phyloP scores from a whole-genome alignment of 1,139 yeast genomes.

The Debaryomyces udenii region DNA sequence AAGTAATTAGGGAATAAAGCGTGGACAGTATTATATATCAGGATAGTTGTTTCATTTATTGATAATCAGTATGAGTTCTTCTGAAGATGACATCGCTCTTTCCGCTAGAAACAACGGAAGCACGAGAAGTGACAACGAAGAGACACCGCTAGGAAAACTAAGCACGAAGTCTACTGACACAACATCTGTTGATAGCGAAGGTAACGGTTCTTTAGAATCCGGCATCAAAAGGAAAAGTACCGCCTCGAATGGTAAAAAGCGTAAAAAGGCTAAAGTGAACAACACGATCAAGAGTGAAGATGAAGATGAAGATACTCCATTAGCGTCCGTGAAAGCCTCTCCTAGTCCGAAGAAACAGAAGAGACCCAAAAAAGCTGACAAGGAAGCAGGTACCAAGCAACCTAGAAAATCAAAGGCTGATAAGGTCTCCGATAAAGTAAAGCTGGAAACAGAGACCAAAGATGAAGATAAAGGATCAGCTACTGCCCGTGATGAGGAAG shows the following conservation, averaged over 20 bases:
- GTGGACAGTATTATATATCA: too few relatives aligned
- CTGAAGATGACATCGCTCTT: slow-evolving; percentile 23
- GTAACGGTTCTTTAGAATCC: slow-evolving; percentile 8
- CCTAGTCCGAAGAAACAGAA: slow-evolving; percentile 6
- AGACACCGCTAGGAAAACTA: slow-evolving; percentile 14
- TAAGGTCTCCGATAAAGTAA: neutral
- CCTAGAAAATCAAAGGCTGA: neutral
- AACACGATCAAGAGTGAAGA: slow-evolving; percentile 9
- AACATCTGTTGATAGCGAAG: slow-evolving; percentile 4
- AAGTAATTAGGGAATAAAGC: too few relatives aligned
- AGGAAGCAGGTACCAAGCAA: slow-evolving; percentile 5
- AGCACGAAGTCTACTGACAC: slow-evolving; percentile 6
- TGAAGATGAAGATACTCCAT: slow-evolving; percentile 10
- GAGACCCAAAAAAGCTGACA: slow-evolving; percentile 1
- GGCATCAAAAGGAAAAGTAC: slow-evolving; percentile 3
- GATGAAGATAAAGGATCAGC: slow-evolving; percentile 5
- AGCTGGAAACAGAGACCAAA: slow-evolving; percentile 7
- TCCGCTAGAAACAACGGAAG: slow-evolving; percentile 3
- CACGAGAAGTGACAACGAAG: slow-evolving; percentile 13
- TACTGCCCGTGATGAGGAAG: slow-evolving; percentile 18
- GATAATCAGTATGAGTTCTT: slow-evolving; percentile 16
- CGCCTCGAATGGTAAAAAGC: neutral
- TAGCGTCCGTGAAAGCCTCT: slow-evolving; percentile 4
- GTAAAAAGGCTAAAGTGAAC: slow-evolving; percentile 6
- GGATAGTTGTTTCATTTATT: too few relatives aligned